Evolutionary conservation across 108 stramenopile species (phyloP).

Genomic region (Poteriospumella lacustris): DNA sequence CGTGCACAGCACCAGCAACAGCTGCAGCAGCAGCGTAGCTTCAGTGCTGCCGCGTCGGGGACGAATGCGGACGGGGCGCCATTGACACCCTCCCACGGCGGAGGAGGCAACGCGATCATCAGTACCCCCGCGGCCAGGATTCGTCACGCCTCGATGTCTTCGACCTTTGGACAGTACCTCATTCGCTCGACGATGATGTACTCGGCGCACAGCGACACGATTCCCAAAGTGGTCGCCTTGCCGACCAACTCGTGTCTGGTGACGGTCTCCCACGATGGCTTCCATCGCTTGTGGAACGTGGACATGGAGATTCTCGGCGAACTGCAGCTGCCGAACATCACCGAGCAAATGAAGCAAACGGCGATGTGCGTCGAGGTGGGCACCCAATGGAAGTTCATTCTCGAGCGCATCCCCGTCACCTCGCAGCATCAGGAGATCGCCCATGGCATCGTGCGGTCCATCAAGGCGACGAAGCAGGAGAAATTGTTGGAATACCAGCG

Average conservation of each 20-base stretch:
- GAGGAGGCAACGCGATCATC: too few relatives aligned
- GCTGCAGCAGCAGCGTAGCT: too few relatives aligned
- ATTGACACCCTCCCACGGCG: too few relatives aligned
- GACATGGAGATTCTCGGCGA: slow-evolving; percentile 14
- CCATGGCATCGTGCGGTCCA: neutral
- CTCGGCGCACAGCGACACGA: neutral
- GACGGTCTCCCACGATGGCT: slow-evolving; percentile 20
- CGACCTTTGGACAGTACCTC: too few relatives aligned
- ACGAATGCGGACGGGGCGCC: too few relatives aligned
- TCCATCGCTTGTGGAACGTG: slow-evolving; percentile 15
- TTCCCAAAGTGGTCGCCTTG: neutral
- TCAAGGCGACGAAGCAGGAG: neutral
- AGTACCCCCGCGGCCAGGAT: too few relatives aligned
- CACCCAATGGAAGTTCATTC: neutral
- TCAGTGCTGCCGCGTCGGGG: too few relatives aligned
- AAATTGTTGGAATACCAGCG: neutral
- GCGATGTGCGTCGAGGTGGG: neutral
- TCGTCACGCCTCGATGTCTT: too few relatives aligned
- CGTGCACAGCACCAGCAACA: too few relatives aligned
- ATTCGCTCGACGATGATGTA: too few relatives aligned
- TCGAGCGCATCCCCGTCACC: slow-evolving; percentile 12
- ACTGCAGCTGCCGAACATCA: slow-evolving; percentile 2
- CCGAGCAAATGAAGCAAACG: slow-evolving; percentile 1
- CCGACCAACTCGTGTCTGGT: neutral
- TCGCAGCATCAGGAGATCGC: neutral